Evolutionary conservation across 2,329 filamentous ascomycete genomes (phyloP).

Genomic region (Fusarium ambrosium): DNA sequence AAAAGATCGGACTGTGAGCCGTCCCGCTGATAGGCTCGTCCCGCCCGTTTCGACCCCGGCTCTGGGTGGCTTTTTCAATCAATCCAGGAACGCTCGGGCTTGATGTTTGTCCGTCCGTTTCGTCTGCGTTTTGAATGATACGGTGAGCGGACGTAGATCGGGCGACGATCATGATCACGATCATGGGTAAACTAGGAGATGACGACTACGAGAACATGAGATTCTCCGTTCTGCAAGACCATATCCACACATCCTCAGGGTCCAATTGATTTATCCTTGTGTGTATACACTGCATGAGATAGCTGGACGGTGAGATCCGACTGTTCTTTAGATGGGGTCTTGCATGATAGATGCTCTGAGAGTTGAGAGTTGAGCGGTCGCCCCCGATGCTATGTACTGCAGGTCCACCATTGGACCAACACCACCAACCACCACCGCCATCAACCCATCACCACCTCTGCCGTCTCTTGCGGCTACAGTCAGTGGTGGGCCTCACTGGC

Average conservation of each 20-base stretch:
- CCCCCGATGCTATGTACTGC: not conserved
- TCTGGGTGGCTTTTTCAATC: conserved; percentile 8
- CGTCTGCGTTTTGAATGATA: not conserved
- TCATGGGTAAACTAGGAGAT: not conserved
- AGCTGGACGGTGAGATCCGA: conserved; percentile 14
- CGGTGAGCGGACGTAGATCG: conserved; percentile 7
- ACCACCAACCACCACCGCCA: conserved; percentile 1
- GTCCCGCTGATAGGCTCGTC: conserved; percentile 43
- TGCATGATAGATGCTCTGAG: not conserved
- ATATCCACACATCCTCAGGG: not conserved
- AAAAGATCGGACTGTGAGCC: conserved; percentile 36
- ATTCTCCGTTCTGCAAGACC: not conserved
- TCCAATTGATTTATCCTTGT: not conserved
- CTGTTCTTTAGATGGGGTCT: not conserved
- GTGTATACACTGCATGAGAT: conserved; percentile 3
- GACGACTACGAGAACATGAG: not conserved
- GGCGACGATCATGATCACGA: conserved; percentile 26
- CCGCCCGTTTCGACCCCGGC: conserved; percentile 28
- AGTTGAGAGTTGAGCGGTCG: not conserved
- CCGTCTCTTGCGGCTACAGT: not conserved
- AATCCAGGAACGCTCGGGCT: conserved; percentile 28
- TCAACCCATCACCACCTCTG: not conserved
- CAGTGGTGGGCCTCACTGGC: conserved; percentile 1
- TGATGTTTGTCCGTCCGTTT: conserved; percentile 28
- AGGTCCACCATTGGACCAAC: conserved; percentile 17